phyloP scores from a whole-genome alignment of 768 basidiomycete species.

The Amanita molliuscula region DNA sequence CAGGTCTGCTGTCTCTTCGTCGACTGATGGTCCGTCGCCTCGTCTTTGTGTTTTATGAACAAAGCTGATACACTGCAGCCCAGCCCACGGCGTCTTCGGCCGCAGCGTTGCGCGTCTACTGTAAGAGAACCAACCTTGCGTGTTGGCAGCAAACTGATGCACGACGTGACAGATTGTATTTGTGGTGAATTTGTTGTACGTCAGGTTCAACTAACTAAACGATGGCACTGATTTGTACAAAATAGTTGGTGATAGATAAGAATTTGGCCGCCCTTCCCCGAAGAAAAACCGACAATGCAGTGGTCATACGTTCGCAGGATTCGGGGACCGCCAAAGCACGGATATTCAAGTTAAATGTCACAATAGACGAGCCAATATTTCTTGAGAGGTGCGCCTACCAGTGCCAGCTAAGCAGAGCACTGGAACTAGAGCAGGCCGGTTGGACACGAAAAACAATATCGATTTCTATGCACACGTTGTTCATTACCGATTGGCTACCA shows the following conservation, averaged over 20 bases:
- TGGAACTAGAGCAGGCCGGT: slow-evolving; percentile 31
- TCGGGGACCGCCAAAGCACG: slow-evolving; percentile 43
- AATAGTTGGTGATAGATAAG: slow-evolving; percentile 75
- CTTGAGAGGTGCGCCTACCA: slow-evolving; percentile 56
- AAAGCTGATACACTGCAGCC: slow-evolving; percentile 31
- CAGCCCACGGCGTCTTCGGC: slow-evolving; percentile 72
- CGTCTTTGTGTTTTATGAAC: not conserved
- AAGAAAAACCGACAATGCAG: slow-evolving; percentile 70
- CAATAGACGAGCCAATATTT: slow-evolving; percentile 55
- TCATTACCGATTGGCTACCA: slow-evolving; percentile 69
- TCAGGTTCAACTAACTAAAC: slow-evolving; percentile 8
- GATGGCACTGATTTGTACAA: not conserved
- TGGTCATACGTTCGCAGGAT: slow-evolving; percentile 70
- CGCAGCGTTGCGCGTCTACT: slow-evolving; percentile 73
- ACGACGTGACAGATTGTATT: slow-evolving; percentile 53
- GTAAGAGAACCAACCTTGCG: slow-evolving; percentile 30
- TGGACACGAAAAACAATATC: slow-evolving; percentile 69
- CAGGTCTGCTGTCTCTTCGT: slow-evolving; percentile 80
- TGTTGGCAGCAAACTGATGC: not conserved
- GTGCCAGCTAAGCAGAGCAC: not conserved
- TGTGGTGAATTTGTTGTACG: slow-evolving; percentile 82
- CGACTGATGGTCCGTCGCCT: slow-evolving; percentile 58
- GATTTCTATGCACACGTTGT: slow-evolving; percentile 62
- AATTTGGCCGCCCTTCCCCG: slow-evolving; percentile 56
- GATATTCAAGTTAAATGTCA: slow-evolving; percentile 84